phyloP scores from a whole-genome alignment of 225 moss, liverwort and hornwort species.

The Ulota crispa region DNA sequence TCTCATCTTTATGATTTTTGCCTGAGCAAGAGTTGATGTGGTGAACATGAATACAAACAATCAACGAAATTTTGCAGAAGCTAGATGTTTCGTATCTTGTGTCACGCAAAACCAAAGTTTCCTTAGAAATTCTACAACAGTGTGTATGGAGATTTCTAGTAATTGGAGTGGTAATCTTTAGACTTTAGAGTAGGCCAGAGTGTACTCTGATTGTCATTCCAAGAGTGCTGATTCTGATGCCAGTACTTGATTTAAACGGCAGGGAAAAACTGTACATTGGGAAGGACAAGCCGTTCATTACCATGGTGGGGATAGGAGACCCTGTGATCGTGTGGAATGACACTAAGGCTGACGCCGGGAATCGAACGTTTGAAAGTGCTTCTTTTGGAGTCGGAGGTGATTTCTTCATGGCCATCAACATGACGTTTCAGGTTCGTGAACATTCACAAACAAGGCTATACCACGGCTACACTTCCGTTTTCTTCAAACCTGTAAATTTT shows the following conservation, averaged over 20 bases:
- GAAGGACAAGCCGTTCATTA: slow-evolving; percentile 52
- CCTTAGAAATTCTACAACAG: background rate
- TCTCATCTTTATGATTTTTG: background rate
- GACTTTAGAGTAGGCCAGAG: background rate
- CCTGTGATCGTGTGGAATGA: slow-evolving; percentile 53
- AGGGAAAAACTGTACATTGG: slow-evolving; percentile 50
- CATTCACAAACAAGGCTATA: background rate
- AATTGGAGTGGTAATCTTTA: too few relatives aligned
- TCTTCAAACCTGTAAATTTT: background rate
- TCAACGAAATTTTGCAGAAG: background rate
- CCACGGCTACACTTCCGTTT: background rate
- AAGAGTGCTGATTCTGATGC: background rate
- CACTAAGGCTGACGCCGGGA: slow-evolving; percentile 26
- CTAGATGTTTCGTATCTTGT: background rate
- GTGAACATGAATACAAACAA: background rate
- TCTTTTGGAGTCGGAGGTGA: slow-evolving; percentile 49
- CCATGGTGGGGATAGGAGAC: slow-evolving; percentile 42
- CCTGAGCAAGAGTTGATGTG: background rate
- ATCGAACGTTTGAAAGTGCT: slow-evolving; percentile 50
- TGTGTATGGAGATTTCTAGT: background rate
- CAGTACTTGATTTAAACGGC: background rate
- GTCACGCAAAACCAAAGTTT: background rate
- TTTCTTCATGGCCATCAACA: slow-evolving; percentile 53
- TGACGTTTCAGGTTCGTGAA: slow-evolving; percentile 47
- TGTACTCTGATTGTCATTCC: background rate